Evolutionary conservation across 805 yeast genomes (phyloP).

Genomic region (Metschnikowia borealis): DNA sequence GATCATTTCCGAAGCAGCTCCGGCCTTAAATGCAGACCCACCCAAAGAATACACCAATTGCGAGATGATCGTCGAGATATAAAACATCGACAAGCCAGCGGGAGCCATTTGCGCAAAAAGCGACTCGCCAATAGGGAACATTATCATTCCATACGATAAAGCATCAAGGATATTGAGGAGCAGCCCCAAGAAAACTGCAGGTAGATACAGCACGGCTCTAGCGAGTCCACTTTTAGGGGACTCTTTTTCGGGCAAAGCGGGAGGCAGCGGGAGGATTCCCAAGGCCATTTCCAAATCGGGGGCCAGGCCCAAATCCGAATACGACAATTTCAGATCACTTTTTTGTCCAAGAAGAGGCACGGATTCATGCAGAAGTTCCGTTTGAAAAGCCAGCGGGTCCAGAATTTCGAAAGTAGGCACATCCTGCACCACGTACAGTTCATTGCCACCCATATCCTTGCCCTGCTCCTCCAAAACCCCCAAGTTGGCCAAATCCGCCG

Average conservation of each 20-base stretch:
- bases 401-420: conserved; percentile 12
- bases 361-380: not conserved
- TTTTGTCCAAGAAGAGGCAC: not conserved
- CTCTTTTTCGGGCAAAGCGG: conserved; percentile 1
- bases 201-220: conserved; percentile 50
- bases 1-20: conserved; percentile 98
- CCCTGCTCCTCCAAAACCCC: conserved; percentile 43
- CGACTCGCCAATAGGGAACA: conserved; percentile 86
- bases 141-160: conserved; percentile 93
- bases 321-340: conserved; percentile 4
- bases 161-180: conserved; percentile 88
- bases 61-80: conserved; percentile 83
- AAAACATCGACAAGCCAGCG: conserved; percentile 90
- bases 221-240: conserved; percentile 12
- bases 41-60: conserved; percentile 88
- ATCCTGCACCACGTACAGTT: not conserved
- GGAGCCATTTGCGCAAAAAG: conserved; percentile 77
- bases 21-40: conserved; percentile 82
- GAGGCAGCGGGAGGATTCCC: conserved; percentile 9
- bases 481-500: conserved; percentile 53
- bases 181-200: conserved; percentile 83
- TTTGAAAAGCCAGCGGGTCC: not conserved
- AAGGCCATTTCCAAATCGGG: conserved; percentile 8
- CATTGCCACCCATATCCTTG: conserved; percentile 11
- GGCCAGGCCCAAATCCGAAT: not conserved